Evolutionary conservation across 2,329 filamentous ascomycete species (phyloP).

Genomic region (Botrytis elliptica): DNA sequence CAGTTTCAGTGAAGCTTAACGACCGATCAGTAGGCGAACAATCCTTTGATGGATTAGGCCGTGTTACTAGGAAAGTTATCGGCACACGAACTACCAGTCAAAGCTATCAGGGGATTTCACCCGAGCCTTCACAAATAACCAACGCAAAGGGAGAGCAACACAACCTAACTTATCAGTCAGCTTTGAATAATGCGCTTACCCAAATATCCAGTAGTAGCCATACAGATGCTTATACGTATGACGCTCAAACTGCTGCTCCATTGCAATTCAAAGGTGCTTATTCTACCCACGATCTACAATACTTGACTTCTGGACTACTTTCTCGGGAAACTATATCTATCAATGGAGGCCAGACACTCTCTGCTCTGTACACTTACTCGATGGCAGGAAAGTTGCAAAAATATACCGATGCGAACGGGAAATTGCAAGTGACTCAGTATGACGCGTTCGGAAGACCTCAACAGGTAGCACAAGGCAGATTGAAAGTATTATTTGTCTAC

Average conservation of each 20-base stretch:
- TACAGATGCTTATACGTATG: conserved; percentile 12
- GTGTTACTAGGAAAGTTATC: neutral
- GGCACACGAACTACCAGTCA: conserved; percentile 9
- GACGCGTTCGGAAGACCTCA: conserved; percentile 10
- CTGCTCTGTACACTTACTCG: neutral
- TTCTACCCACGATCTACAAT: conserved; percentile 11
- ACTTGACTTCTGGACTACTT: conserved; percentile 2
- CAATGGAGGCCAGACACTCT: neutral
- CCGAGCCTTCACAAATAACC: conserved; percentile 9
- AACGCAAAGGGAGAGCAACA: neutral
- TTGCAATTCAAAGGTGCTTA: neutral
- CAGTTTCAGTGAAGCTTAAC: conserved; percentile 2
- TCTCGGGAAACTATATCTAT: conserved; percentile 2
- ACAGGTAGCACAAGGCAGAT: neutral
- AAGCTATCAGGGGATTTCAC: conserved; percentile 8
- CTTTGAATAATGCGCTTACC: neutral
- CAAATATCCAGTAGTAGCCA: neutral
- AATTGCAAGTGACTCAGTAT: conserved; percentile 4
- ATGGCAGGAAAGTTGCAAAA: conserved; percentile 16
- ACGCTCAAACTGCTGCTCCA: neutral
- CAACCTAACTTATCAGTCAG: neutral
- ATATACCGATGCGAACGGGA: conserved; percentile 7
- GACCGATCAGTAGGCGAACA: neutral
- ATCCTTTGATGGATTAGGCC: conserved; percentile 16
- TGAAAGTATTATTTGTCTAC: conserved; percentile 11